Evolutionary conservation across 192 early-diverging fungal genomes (phyloP).

Genomic region (Backusella liffmaniae): DNA sequence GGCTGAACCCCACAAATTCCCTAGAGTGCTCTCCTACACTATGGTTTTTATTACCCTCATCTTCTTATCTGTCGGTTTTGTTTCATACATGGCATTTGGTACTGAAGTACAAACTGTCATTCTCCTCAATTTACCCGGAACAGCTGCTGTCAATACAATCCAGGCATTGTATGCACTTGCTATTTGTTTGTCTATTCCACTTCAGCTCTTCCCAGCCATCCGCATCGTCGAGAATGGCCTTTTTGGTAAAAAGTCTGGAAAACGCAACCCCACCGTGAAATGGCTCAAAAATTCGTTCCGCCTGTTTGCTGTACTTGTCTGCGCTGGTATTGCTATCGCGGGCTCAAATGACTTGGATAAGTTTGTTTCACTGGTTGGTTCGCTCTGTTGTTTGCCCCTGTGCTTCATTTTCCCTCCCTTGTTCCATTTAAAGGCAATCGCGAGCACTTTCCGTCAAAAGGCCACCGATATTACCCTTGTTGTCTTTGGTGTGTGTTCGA

Average conservation of each 20-base stretch:
- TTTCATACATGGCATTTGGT: constrained; percentile 81
- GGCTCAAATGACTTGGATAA: constrained; percentile 83
- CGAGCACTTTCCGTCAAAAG: constrained; percentile 45
- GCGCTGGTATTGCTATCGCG: constrained; percentile 65
- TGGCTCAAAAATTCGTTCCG: constrained; percentile 75
- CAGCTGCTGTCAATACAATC: constrained; percentile 55
- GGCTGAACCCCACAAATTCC: constrained; percentile 81
- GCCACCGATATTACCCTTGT: constrained; percentile 61
- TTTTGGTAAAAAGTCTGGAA: constrained; percentile 66
- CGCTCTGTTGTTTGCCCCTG: constrained; percentile 67
- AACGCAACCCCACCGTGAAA: constrained; percentile 67
- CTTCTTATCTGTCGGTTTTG: constrained; percentile 71
- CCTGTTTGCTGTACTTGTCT: constrained; percentile 52
- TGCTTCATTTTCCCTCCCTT: constrained; percentile 86
- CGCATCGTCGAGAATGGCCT: constrained; percentile 77
- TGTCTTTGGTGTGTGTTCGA: constrained; percentile 64
- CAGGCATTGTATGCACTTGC: constrained; percentile 84
- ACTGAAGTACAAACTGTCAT: constrained; percentile 80
- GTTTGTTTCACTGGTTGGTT: constrained; percentile 84
- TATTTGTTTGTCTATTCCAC: constrained; percentile 84
- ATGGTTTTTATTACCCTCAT: constrained; percentile 67
- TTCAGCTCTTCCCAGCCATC: constrained; percentile 84
- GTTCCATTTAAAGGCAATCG: constrained; percentile 71
- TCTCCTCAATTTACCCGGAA: constrained; percentile 76
- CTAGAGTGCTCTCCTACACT: constrained; percentile 65